A percentile compares a stretch with the other conserved stretches of the same genome.
phyloP scores from a whole-genome alignment of 2,329 filamentous ascomycete genomes.

The Ophiostoma angusticollis region DNA sequence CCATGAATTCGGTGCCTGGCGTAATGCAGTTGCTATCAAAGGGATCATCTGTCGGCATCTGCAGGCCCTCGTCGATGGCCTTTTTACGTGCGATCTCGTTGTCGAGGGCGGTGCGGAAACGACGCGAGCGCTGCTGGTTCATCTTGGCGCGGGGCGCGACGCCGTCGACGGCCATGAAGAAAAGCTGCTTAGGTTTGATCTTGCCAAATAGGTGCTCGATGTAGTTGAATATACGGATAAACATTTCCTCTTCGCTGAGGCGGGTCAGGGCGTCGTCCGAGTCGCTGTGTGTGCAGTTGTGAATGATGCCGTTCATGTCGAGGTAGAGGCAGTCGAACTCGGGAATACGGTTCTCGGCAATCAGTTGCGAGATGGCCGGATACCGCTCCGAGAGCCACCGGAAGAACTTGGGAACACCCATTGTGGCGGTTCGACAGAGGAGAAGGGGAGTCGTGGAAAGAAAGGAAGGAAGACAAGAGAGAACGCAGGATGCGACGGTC shows the following conservation, averaged over 20 bases:
- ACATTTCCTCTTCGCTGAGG: slow-evolving; percentile 97
- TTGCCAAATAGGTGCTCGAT: slow-evolving; percentile 98
- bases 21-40: slow-evolving; percentile 99
- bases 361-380: slow-evolving; percentile 94
- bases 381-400: slow-evolving; percentile 99
- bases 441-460: not conserved
- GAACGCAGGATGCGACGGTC: not conserved
- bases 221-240: slow-evolving; percentile 99
- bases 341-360: slow-evolving; percentile 95
- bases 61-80: slow-evolving; percentile 75
- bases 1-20: slow-evolving; percentile 94
- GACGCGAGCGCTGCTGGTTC: slow-evolving; percentile 94
- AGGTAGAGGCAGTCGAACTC: slow-evolving; percentile 98
- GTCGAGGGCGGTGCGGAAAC: slow-evolving; percentile 89
- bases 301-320: slow-evolving; percentile 99
- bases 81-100: slow-evolving; percentile 83
- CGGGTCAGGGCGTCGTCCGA: slow-evolving; percentile 83
- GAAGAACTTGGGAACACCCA: slow-evolving; percentile 74
- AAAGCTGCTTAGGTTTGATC: slow-evolving; percentile 95
- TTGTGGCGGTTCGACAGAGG: slow-evolving; percentile 1
- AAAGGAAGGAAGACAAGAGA: not conserved
- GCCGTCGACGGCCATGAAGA: slow-evolving; percentile 99
- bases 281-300: slow-evolving; percentile 98
- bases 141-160: slow-evolving; percentile 97
- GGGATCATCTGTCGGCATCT: slow-evolving; percentile 87